Evolutionary conservation across 257 asterid genomes (phyloP), one percentile per base, ranked within the genome.

Genomic region (Linderniella brevidens): DNA sequence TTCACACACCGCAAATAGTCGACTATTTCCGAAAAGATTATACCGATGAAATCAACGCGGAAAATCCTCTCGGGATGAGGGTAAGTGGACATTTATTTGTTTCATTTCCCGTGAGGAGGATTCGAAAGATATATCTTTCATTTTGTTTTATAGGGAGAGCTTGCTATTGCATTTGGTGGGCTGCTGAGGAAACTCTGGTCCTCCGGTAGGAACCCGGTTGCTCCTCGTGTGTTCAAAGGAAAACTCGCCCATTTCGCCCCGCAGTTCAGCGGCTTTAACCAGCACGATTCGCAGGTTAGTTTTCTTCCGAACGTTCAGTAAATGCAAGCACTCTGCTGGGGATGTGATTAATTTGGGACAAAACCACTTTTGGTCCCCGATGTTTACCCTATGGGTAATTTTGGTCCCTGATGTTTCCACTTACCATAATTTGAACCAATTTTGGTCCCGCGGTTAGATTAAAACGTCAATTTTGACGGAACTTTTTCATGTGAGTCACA

Each of bases 231-330:
- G 44, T 90, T 90, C 68, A 90, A 90, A 72, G 87, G 85, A 39
- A 85, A 75, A 69, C 98, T 90, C 69, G 76, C 87, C 41, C 95
- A 93, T 42, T 90, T 84, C 67, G 98, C 98, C 58, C 98, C 98
- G n/a, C 98, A 85, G 64, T 90, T 90, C 66, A 85, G 94, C 53
- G 98, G 98, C 37, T 90, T 84, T 71, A 90, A 90, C 71, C 98
- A 90, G 69, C 94, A 90, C 67, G 98, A 90, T 65, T 85, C 96
- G 10, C 98, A 90, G 92, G 98, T 85, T 62, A 15, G 64, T 67
- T 41, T 50, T 55, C 41, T 45, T 35, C 18, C 20, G 41, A 51
- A 49, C n/a, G n/a, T n/a, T n/a, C n/a, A n/a, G n/a, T n/a, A n/a
- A n/a, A n/a, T n/a, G n/a, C n/a, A n/a, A n/a, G n/a, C n/a, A n/a